Evolutionary conservation across 345 rosid genomes (phyloP).

Genomic region (Aurinia saxatilis): DNA sequence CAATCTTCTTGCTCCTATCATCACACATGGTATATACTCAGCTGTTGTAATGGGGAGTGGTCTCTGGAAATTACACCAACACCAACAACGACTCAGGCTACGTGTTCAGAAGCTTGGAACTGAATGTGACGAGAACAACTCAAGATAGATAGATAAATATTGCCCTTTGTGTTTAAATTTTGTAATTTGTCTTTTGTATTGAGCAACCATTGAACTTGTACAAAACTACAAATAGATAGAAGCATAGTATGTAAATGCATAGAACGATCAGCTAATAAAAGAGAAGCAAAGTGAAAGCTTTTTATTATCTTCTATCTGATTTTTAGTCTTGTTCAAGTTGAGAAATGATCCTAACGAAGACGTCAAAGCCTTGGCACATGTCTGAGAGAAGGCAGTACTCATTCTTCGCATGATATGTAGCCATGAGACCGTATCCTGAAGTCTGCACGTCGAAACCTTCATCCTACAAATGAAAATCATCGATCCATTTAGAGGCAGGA

Average conservation of each 20-base stretch:
- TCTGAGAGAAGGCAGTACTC: slow-evolving; percentile 89
- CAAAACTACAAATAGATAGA: slow-evolving; percentile 21
- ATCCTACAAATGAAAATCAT: slow-evolving; percentile 41
- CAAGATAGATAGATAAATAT: slow-evolving; percentile 9
- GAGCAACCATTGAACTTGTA: slow-evolving; percentile 17
- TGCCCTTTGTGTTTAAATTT: background rate
- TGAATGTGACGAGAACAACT: slow-evolving; percentile 24
- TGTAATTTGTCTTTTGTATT: slow-evolving; percentile 16
- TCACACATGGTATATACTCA: slow-evolving; percentile 88
- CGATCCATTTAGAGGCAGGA: background rate
- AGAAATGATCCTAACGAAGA: slow-evolving; percentile 64
- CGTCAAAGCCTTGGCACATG: slow-evolving; percentile 88
- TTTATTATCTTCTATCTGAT: background rate
- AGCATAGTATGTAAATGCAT: slow-evolving; percentile 17
- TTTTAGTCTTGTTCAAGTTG: slow-evolving; percentile 56
- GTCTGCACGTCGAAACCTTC: slow-evolving; percentile 98
- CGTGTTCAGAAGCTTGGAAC: slow-evolving; percentile 55
- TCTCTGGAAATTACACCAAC: slow-evolving; percentile 87
- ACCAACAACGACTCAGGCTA: slow-evolving; percentile 55
- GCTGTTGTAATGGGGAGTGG: slow-evolving; percentile 86
- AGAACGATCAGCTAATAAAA: slow-evolving; percentile 8
- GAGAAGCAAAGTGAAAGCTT: slow-evolving; percentile 11
- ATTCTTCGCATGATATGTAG: slow-evolving; percentile 90
- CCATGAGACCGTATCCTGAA: slow-evolving; percentile 90
- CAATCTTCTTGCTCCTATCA: slow-evolving; percentile 83